phyloP scores from a whole-genome alignment of 2,329 filamentous ascomycete species.

The Nemania sp. region DNA sequence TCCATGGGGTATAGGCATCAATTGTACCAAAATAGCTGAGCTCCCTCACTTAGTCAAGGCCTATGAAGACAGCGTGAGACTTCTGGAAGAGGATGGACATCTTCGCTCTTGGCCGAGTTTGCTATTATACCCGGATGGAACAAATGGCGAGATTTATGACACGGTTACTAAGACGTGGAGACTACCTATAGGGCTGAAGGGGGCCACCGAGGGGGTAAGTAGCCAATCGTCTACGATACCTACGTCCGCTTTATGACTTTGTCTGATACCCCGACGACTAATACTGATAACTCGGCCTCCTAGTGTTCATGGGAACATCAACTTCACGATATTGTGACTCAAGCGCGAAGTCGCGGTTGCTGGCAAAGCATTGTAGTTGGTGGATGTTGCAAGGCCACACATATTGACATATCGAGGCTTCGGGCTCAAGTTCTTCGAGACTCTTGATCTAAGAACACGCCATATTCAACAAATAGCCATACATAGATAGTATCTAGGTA shows the following conservation, averaged over 20 bases:
- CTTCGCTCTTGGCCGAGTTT: conserved; percentile 62
- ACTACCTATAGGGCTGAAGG: conserved; percentile 49
- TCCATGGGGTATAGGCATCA: conserved; percentile 75
- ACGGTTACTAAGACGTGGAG: conserved; percentile 72
- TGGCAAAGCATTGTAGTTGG: conserved; percentile 64
- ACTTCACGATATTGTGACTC: conserved; percentile 56
- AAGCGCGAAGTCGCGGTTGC: conserved; percentile 52
- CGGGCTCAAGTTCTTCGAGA: conserved; percentile 30
- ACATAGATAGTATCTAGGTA: conserved; percentile 7
- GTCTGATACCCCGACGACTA: conserved; percentile 11
- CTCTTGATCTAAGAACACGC: conserved; percentile 7
- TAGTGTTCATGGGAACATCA: conserved; percentile 60
- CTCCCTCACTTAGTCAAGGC: conserved; percentile 65
- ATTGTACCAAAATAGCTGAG: conserved; percentile 75
- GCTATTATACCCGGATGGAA: conserved; percentile 76
- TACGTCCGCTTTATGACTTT: not conserved
- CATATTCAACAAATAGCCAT: conserved; percentile 3
- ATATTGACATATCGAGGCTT: conserved; percentile 61
- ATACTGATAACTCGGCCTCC: conserved; percentile 27
- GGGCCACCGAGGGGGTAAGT: conserved; percentile 42
- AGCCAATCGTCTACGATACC: conserved; percentile 3
- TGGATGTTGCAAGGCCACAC: conserved; percentile 63
- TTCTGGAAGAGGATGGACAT: conserved; percentile 53
- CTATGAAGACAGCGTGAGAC: conserved; percentile 63
- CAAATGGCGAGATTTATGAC: conserved; percentile 75